Conservation (phyloP, 257 asterid species). For the Gentiana macrophylla region DNA sequence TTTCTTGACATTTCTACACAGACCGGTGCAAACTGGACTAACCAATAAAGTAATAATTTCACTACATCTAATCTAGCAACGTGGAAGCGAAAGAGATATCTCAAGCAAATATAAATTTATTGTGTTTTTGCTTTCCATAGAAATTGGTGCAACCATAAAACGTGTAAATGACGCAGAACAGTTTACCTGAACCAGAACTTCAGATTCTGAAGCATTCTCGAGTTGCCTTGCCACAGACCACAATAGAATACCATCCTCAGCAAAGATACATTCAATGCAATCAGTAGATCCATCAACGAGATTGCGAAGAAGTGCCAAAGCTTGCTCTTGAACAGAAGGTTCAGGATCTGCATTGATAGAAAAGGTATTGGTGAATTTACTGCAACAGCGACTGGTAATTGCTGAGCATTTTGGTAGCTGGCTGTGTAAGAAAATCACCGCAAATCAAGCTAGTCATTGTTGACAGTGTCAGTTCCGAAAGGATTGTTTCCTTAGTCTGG, state of each 20-base stretch:
- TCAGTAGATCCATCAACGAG: slow-evolving; percentile 65
- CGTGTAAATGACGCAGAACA: too few relatives aligned
- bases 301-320: slow-evolving; percentile 65
- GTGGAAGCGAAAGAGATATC: too few relatives aligned
- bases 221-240: slow-evolving; percentile 67
- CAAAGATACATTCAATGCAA: slow-evolving; percentile 52
- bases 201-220: slow-evolving; percentile 39
- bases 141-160: too few relatives aligned
- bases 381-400: neutral
- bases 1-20: too few relatives aligned
- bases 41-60: too few relatives aligned
- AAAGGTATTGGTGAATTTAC: slow-evolving; percentile 13
- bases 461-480: slow-evolving; percentile 52
- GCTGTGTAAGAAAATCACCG: slow-evolving; percentile 33
- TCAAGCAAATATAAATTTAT: too few relatives aligned
- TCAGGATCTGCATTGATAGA: slow-evolving; percentile 59
- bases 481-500: slow-evolving; percentile 69
- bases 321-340: slow-evolving; percentile 81
- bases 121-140: too few relatives aligned
- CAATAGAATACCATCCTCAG: slow-evolving; percentile 52
- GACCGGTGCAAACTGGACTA: too few relatives aligned
- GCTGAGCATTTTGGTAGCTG: too few relatives aligned
- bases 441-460: slow-evolving; percentile 60
- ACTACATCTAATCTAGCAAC: too few relatives aligned
- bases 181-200: slow-evolving; percentile 74